Conservation (phyloP, 768 basidiomycete genomes). For the Zangia roseola region DNA sequence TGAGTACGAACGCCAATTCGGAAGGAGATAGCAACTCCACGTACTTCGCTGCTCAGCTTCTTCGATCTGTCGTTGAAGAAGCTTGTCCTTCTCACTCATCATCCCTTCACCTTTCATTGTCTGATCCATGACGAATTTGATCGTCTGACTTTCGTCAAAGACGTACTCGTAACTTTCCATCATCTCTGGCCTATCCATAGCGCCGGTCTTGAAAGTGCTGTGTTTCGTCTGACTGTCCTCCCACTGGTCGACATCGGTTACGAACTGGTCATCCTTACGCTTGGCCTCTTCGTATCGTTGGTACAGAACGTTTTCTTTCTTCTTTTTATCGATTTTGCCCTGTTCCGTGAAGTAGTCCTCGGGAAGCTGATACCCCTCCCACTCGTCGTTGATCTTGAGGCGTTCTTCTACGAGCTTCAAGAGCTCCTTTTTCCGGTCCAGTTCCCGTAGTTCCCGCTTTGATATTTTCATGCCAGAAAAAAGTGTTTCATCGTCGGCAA, state of each 20-base stretch:
- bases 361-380: slow-evolving; percentile 93
- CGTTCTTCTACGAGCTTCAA: slow-evolving; percentile 90
- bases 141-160: slow-evolving; percentile 96
- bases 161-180: slow-evolving; percentile 95
- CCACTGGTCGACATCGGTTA: slow-evolving; percentile 98
- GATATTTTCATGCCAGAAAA: slow-evolving; percentile 94
- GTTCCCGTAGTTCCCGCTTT: slow-evolving; percentile 74
- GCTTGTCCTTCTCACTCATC: slow-evolving; percentile 82
- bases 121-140: slow-evolving; percentile 89
- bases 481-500: slow-evolving; percentile 87
- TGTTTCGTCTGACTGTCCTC: slow-evolving; percentile 88
- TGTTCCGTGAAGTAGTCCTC: slow-evolving; percentile 99
- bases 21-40: slow-evolving; percentile 22
- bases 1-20: not conserved
- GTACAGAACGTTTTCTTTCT: slow-evolving; percentile 89
- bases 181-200: slow-evolving; percentile 81
- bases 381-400: slow-evolving; percentile 91
- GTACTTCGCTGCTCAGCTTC: slow-evolving; percentile 87
- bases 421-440: slow-evolving; percentile 90
- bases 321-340: slow-evolving; percentile 97
- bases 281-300: slow-evolving; percentile 93
- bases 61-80: slow-evolving; percentile 84
- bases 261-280: slow-evolving; percentile 89
- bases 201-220: slow-evolving; percentile 88
- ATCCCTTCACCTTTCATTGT: slow-evolving; percentile 63